Conservation (phyloP, 768 basidiomycete genomes). For the Auricularia sp. region DNA sequence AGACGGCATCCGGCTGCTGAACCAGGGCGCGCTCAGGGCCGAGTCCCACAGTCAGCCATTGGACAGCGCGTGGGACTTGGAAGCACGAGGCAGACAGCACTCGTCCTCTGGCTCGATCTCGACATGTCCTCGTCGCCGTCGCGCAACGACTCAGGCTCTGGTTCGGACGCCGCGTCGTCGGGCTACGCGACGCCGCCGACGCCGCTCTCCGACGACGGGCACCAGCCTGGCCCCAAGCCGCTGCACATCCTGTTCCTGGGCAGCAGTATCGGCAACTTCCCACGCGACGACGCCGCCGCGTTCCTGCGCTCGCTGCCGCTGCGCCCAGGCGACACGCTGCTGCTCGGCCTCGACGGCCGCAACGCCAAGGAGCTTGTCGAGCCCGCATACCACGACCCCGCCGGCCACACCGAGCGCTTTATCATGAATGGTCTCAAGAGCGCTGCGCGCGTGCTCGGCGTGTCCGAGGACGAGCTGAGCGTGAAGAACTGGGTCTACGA, state of each 20-base stretch:
- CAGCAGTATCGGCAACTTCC: slow-evolving; percentile 86
- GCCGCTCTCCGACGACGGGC: slow-evolving; percentile 2
- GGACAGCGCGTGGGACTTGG: not conserved
- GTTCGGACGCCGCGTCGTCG: slow-evolving; percentile 2
- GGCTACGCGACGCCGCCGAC: slow-evolving; percentile 7
- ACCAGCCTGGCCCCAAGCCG: slow-evolving; percentile 24
- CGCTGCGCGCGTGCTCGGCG: slow-evolving; percentile 59
- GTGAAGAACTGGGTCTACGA: slow-evolving; percentile 69
- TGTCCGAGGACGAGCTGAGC: slow-evolving; percentile 48
- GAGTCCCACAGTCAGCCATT: slow-evolving; percentile 1
- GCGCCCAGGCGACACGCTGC: slow-evolving; percentile 69
- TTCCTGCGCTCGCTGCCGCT: slow-evolving; percentile 79
- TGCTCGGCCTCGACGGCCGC: slow-evolving; percentile 87
- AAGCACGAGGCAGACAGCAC: too few relatives aligned
- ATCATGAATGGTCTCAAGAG: slow-evolving; percentile 77
- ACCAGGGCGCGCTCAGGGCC: slow-evolving; percentile 45
- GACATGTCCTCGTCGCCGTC: not conserved
- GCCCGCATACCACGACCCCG: slow-evolving; percentile 74
- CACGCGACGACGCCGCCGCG: slow-evolving; percentile 49
- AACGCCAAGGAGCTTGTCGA: slow-evolving; percentile 65
- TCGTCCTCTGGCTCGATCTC: not conserved
- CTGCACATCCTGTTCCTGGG: slow-evolving; percentile 87
- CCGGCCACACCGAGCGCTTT: slow-evolving; percentile 63
- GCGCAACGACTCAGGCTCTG: slow-evolving; percentile 4
- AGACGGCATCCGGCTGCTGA: slow-evolving; percentile 72